phyloP scores from a whole-genome alignment of 2,329 filamentous ascomycete species.

The Nemania serpens region DNA sequence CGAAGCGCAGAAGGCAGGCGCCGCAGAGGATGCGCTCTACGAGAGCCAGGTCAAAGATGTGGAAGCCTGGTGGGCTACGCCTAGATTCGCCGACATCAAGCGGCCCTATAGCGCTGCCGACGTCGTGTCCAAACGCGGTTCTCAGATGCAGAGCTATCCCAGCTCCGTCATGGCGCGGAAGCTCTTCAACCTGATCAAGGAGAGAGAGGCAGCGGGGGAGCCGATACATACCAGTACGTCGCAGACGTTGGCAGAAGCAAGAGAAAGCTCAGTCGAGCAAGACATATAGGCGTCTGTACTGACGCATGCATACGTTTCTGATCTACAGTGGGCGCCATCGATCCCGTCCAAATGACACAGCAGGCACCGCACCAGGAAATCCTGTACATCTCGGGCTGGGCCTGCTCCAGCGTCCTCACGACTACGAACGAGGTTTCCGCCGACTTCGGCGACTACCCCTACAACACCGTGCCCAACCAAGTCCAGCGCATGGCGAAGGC shows the following conservation, averaged over 20 bases:
- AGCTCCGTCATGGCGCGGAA: slow-evolving; percentile 95
- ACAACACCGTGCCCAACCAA: slow-evolving; percentile 98
- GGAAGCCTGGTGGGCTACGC: slow-evolving; percentile 86
- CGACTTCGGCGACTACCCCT: slow-evolving; percentile 98
- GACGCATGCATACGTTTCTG: background rate
- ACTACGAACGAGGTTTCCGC: slow-evolving; percentile 96
- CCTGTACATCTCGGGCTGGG: slow-evolving; percentile 96
- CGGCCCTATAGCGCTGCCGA: slow-evolving; percentile 88
- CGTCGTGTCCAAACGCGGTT: slow-evolving; percentile 90
- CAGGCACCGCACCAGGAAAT: slow-evolving; percentile 96
- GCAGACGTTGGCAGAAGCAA: background rate
- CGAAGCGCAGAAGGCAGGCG: slow-evolving; percentile 75
- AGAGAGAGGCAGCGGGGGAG: slow-evolving; percentile 76
- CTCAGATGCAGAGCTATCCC: slow-evolving; percentile 83
- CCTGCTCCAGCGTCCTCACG: slow-evolving; percentile 90
- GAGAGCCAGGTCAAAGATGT: slow-evolving; percentile 84
- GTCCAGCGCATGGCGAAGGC: slow-evolving; percentile 96
- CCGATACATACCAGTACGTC: slow-evolving; percentile 88
- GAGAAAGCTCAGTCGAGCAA: background rate
- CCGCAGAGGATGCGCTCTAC: slow-evolving; percentile 83
- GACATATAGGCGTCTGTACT: too few relatives aligned
- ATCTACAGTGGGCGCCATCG: slow-evolving; percentile 84
- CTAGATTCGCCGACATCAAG: slow-evolving; percentile 86
- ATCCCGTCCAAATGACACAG: slow-evolving; percentile 99
- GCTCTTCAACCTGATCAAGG: slow-evolving; percentile 85